These are phyloP conservation scores for Phytophthora lateralis DNA, from an alignment of 352 stramenopile species.

Conservation along the genomic window DNA sequence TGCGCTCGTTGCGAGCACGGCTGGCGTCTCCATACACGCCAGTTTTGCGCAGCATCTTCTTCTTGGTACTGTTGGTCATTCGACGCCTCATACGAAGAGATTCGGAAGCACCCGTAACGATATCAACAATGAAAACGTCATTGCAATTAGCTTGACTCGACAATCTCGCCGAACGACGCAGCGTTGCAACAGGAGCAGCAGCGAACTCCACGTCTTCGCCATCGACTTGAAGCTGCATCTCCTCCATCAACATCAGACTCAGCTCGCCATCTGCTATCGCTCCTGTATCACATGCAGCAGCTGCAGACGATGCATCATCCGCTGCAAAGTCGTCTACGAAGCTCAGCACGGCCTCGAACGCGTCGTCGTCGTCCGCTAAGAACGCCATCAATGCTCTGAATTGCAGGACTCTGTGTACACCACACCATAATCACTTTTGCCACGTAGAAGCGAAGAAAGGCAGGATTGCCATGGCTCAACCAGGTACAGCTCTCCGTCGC, in stretches of 20 bases:
- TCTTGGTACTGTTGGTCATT: conserved; percentile 9
- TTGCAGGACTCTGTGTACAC: not conserved
- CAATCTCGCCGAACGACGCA: conserved; percentile 16
- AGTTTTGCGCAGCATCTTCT: conserved; percentile 19
- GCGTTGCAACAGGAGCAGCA: not conserved
- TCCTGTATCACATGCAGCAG: not conserved
- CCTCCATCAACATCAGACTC: conserved; percentile 5
- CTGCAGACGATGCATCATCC: not conserved
- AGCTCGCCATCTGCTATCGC: not conserved
- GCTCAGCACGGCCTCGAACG: conserved; percentile 35
- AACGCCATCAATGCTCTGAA: conserved; percentile 17
- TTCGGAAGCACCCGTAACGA: not conserved
- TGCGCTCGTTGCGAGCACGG: conserved; percentile 31
- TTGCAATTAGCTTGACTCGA: conserved; percentile 1
- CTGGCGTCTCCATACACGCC: conserved; percentile 28
- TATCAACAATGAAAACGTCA: not conserved
- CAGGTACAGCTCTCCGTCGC: conserved; percentile 12
- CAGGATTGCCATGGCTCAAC: conserved; percentile 39
- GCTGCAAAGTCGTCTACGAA: conserved; percentile 33
- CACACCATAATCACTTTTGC: conserved; percentile 16
- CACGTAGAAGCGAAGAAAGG: conserved; percentile 16
- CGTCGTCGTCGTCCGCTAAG: conserved; percentile 28
- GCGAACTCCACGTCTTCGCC: not conserved
- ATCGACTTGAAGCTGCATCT: conserved; percentile 13
- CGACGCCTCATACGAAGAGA: conserved; percentile 1